These are phyloP conservation scores for Syzygium jambos DNA, from an alignment of 345 rosid species.

Conservation along the genomic window DNA sequence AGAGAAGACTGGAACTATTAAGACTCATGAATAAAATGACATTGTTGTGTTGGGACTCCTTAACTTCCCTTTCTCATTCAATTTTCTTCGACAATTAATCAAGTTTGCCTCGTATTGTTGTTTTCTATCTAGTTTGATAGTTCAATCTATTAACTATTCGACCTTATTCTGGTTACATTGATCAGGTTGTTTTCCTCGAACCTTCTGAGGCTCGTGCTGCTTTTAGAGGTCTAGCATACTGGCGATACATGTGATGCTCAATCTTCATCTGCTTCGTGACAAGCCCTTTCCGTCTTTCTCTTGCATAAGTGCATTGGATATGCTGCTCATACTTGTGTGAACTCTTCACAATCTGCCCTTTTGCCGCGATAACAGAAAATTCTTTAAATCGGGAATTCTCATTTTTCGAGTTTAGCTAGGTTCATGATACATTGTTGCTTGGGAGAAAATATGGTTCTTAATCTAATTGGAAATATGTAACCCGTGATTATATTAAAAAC, in stretches of 20 bases:
- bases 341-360: not conserved
- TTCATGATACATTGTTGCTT: rapidly evolving
- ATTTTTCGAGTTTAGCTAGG: too few species aligned
- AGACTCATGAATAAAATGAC: not conserved
- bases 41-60: not conserved
- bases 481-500: too few species aligned
- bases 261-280: not conserved
- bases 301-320: not conserved
- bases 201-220: constrained; percentile 86
- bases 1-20: not conserved
- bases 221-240: constrained; percentile 72
- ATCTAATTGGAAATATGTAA: not conserved
- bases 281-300: not conserved
- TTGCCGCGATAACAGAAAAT: not conserved
- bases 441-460: not conserved
- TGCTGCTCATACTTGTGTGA: not conserved
- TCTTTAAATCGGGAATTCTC: not conserved
- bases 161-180: constrained; percentile 2
- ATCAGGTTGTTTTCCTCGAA: constrained; percentile 82
- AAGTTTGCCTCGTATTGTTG: not conserved
- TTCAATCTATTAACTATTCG: not conserved
- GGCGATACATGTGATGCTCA: constrained; percentile 57
- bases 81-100: not conserved
- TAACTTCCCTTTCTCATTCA: not conserved
- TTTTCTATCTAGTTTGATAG: not conserved